Evolutionary conservation across 345 rosid genomes (phyloP).

Genomic region (Reutealis trisperma): DNA sequence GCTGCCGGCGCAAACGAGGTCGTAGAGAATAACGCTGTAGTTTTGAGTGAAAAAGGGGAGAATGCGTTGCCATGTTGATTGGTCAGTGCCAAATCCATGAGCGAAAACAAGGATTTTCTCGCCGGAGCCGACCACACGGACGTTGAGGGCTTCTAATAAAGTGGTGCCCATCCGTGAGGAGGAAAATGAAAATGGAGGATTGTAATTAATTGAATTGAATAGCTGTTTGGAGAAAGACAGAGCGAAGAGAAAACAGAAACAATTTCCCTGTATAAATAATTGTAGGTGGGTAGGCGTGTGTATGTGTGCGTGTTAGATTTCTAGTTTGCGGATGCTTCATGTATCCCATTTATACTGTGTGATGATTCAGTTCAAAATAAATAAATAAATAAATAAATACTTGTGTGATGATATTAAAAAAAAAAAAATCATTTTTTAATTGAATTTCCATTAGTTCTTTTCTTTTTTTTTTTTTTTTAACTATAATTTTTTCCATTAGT

Average conservation of each 20-base stretch:
- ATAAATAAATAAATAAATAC: no score
- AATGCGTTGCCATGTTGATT: conserved; percentile 81
- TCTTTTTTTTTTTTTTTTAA: no score
- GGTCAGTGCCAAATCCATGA: conserved; percentile 90
- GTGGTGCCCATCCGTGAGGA: conserved; percentile 40
- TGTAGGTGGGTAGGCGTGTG: conserved; percentile 2
- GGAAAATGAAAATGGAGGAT: neutral
- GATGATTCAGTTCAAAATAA: no score
- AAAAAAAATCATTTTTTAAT: no score
- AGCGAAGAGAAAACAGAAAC: neutral
- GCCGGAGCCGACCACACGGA: conserved; percentile 64
- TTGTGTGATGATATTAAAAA: neutral
- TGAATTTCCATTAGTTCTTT: no score
- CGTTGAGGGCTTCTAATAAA: conserved; percentile 73
- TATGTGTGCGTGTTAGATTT: neutral
- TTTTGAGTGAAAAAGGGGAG: conserved; percentile 56
- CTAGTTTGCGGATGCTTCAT: neutral
- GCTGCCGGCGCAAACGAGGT: conserved; percentile 87
- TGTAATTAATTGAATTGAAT: neutral
- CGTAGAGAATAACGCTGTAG: conserved; percentile 63
- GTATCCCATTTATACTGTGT: neutral
- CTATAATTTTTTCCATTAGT: no score
- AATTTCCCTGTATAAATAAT: neutral
- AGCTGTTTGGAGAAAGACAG: neutral
- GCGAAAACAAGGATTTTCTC: conserved; percentile 63